phyloP scores from a whole-genome alignment of 2,329 filamentous ascomycete species.

The Microcyclosporella mali region DNA sequence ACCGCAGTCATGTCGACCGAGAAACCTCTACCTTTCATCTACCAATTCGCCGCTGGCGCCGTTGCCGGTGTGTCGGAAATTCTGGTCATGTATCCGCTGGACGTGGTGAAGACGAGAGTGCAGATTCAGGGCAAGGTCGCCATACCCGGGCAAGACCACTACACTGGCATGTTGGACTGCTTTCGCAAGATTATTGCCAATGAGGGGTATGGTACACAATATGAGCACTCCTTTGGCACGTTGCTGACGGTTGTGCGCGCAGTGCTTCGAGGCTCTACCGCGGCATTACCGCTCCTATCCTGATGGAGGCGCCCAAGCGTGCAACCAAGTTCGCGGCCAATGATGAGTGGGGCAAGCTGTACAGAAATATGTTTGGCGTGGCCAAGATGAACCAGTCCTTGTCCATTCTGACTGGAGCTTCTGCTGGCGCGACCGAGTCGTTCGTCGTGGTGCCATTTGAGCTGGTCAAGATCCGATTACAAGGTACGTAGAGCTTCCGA shows the following conservation, averaged over 20 bases:
- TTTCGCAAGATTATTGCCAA: conserved; percentile 94
- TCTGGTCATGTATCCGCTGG: conserved; percentile 80
- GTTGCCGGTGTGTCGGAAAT: conserved; percentile 91
- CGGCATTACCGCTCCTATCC: conserved; percentile 88
- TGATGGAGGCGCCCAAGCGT: conserved; percentile 94
- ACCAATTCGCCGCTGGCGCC: conserved; percentile 95
- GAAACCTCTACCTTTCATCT: conserved; percentile 81
- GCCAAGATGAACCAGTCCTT: conserved; percentile 86
- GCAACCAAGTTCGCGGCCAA: conserved; percentile 99
- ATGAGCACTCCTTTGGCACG: no score
- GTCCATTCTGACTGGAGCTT: conserved; percentile 87
- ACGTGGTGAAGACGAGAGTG: conserved; percentile 98
- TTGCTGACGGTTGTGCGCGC: conserved; percentile 3
- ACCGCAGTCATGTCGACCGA: conserved; percentile 43
- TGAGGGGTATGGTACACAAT: conserved; percentile 71
- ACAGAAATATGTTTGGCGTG: conserved; percentile 77
- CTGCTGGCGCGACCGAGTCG: conserved; percentile 88
- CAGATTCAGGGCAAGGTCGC: conserved; percentile 53
- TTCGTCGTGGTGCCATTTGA: conserved; percentile 98
- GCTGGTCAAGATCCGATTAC: conserved; percentile 94
- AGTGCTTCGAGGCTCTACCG: conserved; percentile 80
- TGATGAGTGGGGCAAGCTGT: conserved; percentile 95
- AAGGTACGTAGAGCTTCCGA: conserved; percentile 40
- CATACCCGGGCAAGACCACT: conserved; percentile 68
- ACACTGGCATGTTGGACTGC: conserved; percentile 97